phyloP scores from a whole-genome alignment of 2,329 filamentous ascomycete species.

The Myriosclerotinia scirpicola region DNA sequence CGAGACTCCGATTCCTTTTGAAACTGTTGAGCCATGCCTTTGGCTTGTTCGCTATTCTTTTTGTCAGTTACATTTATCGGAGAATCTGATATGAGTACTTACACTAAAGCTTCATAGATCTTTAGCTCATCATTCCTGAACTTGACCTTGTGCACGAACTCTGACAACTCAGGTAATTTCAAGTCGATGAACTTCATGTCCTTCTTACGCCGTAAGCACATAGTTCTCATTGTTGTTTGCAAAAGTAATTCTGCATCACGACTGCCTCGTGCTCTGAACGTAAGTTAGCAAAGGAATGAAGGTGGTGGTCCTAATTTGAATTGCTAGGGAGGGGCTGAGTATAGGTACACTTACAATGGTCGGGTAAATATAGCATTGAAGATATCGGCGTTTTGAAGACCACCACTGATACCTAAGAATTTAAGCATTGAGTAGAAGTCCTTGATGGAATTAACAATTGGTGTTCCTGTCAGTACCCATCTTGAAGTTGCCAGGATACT shows the following conservation, averaged over 20 bases:
- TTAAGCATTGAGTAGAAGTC: constrained; percentile 79
- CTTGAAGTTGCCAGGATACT: constrained; percentile 67
- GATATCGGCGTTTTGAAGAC: constrained; percentile 68
- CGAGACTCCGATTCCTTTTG: constrained; percentile 41
- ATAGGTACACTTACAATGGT: constrained; percentile 53
- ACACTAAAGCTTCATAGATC: constrained; percentile 74
- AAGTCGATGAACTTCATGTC: constrained; percentile 87
- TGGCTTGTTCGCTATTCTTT: constrained; percentile 62
- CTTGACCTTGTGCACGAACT: constrained; percentile 73
- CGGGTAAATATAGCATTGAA: constrained; percentile 73
- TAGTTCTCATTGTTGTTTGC: constrained; percentile 74
- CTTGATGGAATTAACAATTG: constrained; percentile 78
- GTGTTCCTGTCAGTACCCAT: constrained; percentile 80
- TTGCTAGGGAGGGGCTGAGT: neutral
- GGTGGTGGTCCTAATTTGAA: neutral
- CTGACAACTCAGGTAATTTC: constrained; percentile 72
- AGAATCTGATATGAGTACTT: constrained; percentile 39
- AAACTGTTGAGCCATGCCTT: constrained; percentile 65
- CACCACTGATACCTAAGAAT: constrained; percentile 74
- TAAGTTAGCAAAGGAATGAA: constrained; percentile 1
- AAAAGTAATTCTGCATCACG: constrained; percentile 62
- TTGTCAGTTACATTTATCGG: constrained; percentile 32
- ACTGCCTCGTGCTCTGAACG: constrained; percentile 49
- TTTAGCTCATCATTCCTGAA: constrained; percentile 72
- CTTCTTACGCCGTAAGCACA: constrained; percentile 80